Conservation (phyloP, 768 basidiomycete species). For the Amanita fuliginea region DNA sequence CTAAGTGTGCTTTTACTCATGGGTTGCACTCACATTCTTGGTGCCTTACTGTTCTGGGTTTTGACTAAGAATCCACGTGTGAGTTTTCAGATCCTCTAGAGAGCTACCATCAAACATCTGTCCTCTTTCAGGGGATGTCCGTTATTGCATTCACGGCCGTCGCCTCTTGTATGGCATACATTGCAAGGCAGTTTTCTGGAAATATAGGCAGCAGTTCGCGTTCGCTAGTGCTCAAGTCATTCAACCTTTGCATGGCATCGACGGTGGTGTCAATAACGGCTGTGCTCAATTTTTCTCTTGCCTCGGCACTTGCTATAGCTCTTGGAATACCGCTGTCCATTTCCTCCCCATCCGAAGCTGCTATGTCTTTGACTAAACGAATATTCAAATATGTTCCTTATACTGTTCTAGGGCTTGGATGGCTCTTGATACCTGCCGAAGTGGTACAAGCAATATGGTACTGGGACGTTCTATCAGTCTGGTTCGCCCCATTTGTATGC, state of each 20-base stretch:
- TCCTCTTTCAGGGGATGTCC: conserved; percentile 17
- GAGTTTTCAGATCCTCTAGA: conserved; percentile 7
- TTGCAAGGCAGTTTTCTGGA: conserved; percentile 19
- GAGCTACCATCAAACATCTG: background rate
- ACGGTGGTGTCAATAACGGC: conserved; percentile 77
- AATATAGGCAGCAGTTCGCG: conserved; percentile 21
- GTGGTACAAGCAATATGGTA: conserved; percentile 49
- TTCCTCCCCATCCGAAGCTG: conserved; percentile 17
- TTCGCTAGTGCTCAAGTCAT: conserved; percentile 48
- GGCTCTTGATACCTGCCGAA: conserved; percentile 40
- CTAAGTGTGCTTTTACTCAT: conserved; percentile 42
- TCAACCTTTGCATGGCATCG: conserved; percentile 78
- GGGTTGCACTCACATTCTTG: conserved; percentile 43
- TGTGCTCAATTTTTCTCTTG: conserved; percentile 89
- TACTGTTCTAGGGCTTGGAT: conserved; percentile 40
- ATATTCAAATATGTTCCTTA: conserved; percentile 27
- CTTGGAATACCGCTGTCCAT: conserved; percentile 57
- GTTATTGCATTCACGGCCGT: conserved; percentile 19
- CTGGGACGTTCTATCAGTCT: conserved; percentile 71
- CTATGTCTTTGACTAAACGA: conserved; percentile 13
- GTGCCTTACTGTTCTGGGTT: conserved; percentile 36
- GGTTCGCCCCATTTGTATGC: conserved; percentile 78
- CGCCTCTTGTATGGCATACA: conserved; percentile 1
- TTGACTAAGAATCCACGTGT: conserved; percentile 35
- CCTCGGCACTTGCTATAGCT: conserved; percentile 53